Evolutionary conservation across 2,329 filamentous ascomycete genomes (phyloP).

Genomic region (Thelonectria rubi): DNA sequence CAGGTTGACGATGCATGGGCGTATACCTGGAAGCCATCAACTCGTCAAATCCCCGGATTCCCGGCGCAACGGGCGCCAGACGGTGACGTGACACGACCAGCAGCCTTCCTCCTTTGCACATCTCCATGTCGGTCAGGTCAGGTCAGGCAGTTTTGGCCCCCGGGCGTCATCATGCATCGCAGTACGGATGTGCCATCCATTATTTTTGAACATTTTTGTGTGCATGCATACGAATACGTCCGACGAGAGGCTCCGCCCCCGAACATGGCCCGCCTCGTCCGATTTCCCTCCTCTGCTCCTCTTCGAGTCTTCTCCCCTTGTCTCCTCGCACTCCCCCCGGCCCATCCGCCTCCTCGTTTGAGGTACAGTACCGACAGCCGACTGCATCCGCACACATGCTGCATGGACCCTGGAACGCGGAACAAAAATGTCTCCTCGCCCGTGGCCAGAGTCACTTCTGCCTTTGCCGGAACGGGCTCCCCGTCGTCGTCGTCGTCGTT

Average conservation of each 20-base stretch:
- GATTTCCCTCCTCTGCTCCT: not conserved
- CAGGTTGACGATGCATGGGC: conserved; percentile 18
- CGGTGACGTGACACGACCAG: not conserved
- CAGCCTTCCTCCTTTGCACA: not conserved
- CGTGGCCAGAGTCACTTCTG: too few species aligned
- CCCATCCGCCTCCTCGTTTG: conserved; percentile 4
- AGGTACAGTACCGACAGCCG: conserved; percentile 5
- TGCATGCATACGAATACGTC: not conserved
- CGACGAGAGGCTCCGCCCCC: conserved; percentile 13
- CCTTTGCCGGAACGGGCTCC: too few species aligned
- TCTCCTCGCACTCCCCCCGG: not conserved
- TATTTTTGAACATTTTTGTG: too few species aligned
- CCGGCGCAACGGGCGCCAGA: conserved; percentile 20
- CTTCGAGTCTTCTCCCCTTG: not conserved
- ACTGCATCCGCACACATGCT: not conserved
- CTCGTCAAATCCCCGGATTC: conserved; percentile 4
- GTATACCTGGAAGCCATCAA: conserved; percentile 3
- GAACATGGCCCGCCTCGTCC: not conserved
- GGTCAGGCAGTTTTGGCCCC: not conserved
- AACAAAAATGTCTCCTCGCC: too few species aligned
- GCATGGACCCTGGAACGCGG: too few species aligned
- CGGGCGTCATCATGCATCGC: conserved; percentile 26
- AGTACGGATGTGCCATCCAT: too few species aligned
- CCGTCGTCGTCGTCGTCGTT: too few species aligned
- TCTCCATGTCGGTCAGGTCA: not conserved